Conservation (phyloP, 805 yeast genomes). For the Brettanomyces naardenensis region DNA sequence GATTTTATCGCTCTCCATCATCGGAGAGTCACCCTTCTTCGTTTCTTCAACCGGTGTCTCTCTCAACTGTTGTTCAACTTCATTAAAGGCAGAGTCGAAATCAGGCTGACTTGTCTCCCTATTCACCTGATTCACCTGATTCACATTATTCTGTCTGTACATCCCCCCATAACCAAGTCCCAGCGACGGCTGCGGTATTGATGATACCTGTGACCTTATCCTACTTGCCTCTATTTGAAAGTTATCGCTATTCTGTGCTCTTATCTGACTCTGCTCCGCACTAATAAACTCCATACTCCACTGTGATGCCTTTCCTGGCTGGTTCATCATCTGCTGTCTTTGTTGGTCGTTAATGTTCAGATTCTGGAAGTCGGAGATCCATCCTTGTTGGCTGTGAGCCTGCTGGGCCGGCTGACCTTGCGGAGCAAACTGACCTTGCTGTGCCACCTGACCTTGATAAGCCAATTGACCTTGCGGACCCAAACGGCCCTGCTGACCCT, state of each 20-base stretch:
- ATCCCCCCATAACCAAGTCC: too few species aligned
- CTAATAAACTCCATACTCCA: constrained; percentile 1
- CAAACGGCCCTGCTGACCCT: background rate
- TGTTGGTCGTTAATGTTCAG: background rate
- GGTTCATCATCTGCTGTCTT: background rate
- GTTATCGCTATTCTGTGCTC: background rate
- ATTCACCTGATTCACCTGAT: background rate
- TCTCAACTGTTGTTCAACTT: constrained; percentile 1
- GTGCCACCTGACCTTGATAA: background rate
- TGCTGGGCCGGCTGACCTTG: background rate
- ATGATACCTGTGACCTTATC: background rate
- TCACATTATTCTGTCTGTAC: too few species aligned
- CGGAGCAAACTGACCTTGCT: background rate
- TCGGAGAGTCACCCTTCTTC: background rate
- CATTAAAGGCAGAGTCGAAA: constrained; percentile 3
- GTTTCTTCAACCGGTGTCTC: background rate
- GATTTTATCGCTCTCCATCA: constrained; percentile 24
- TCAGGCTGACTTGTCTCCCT: background rate
- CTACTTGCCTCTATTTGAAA: background rate
- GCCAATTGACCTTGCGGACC: background rate
- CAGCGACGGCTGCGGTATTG: too few species aligned
- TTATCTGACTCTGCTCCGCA: background rate
- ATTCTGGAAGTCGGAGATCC: constrained; percentile 4
- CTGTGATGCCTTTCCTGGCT: background rate
- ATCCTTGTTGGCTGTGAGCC: background rate